phyloP scores from a whole-genome alignment of 441 rosid genomes.

The Kokia cookei region DNA sequence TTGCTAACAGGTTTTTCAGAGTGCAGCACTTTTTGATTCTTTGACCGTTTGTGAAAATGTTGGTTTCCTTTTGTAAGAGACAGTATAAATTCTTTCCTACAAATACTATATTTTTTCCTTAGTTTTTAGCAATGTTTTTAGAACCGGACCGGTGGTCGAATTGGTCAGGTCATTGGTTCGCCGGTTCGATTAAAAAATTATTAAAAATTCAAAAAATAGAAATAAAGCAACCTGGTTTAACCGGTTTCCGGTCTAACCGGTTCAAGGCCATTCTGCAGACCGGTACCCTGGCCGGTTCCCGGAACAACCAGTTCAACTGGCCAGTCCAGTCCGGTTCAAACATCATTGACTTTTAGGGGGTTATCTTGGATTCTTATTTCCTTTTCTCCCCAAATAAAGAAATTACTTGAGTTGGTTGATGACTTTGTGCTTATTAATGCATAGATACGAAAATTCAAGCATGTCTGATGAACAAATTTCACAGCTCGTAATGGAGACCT shows the following conservation, averaged over 20 bases:
- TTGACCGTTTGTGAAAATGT: constrained; percentile 94
- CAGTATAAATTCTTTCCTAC: constrained; percentile 12
- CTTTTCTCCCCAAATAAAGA: background rate
- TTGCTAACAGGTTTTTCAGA: constrained; percentile 75
- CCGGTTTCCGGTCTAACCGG: too few relatives aligned
- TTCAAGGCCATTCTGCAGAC: too few relatives aligned
- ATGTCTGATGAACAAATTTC: constrained; percentile 74
- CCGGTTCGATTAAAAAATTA: too few relatives aligned
- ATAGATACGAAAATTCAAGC: constrained; percentile 75
- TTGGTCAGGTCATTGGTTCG: too few relatives aligned
- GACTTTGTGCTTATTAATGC: constrained; percentile 9
- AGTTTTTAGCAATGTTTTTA: too few relatives aligned
- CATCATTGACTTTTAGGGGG: background rate
- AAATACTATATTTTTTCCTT: background rate
- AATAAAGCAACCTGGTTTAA: too few relatives aligned
- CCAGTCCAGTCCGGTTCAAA: too few relatives aligned
- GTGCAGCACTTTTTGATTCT: constrained; percentile 98
- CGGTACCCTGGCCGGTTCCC: too few relatives aligned
- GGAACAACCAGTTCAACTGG: too few relatives aligned
- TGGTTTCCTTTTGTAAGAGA: constrained; percentile 92
- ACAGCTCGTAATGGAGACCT: constrained; percentile 76
- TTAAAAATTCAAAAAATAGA: too few relatives aligned
- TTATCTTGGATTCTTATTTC: constrained; percentile 1
- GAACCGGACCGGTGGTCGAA: too few relatives aligned
- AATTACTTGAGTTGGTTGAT: constrained; percentile 15